phyloP scores from a whole-genome alignment of 805 yeast genomes.

The Candida nemodendra region DNA sequence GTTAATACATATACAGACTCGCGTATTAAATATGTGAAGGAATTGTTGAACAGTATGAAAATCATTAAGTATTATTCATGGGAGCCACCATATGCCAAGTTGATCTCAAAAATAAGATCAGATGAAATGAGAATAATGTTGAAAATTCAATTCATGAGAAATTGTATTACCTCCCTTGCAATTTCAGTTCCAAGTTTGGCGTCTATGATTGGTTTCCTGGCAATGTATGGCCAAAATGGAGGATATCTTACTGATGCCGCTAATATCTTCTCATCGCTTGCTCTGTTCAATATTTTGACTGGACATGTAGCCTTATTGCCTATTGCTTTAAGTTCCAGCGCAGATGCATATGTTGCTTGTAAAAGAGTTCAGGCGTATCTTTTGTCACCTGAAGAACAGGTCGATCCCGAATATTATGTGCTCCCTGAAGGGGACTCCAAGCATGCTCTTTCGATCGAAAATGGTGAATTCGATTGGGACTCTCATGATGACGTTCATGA shows the following conservation, averaged over 20 bases:
- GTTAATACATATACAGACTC: constrained; percentile 69
- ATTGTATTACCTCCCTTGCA: constrained; percentile 60
- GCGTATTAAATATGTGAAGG: constrained; percentile 75
- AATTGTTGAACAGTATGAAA: constrained; percentile 73
- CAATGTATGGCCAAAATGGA: constrained; percentile 37
- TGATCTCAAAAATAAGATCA: constrained; percentile 53
- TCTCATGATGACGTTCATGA: constrained; percentile 31
- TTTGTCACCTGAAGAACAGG: constrained; percentile 39
- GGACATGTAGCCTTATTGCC: constrained; percentile 69
- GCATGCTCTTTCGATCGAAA: constrained; percentile 45
- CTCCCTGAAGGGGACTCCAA: constrained; percentile 19
- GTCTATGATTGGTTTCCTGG: constrained; percentile 58
- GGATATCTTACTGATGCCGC: constrained; percentile 49
- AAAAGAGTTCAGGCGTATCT: constrained; percentile 54
- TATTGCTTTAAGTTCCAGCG: constrained; percentile 61
- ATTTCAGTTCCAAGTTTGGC: constrained; percentile 67
- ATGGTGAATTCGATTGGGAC: constrained; percentile 71
- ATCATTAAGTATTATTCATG: constrained; percentile 86
- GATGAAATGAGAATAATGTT: constrained; percentile 63
- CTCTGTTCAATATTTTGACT: constrained; percentile 62
- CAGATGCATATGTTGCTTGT: constrained; percentile 65
- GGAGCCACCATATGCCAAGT: constrained; percentile 74
- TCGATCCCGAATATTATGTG: constrained; percentile 20
- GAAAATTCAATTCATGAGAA: constrained; percentile 64
- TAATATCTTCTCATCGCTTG: constrained; percentile 64